Base-by-base conservation (phyloP, 306 rosid species). In the Dryas drummondii region DNA sequence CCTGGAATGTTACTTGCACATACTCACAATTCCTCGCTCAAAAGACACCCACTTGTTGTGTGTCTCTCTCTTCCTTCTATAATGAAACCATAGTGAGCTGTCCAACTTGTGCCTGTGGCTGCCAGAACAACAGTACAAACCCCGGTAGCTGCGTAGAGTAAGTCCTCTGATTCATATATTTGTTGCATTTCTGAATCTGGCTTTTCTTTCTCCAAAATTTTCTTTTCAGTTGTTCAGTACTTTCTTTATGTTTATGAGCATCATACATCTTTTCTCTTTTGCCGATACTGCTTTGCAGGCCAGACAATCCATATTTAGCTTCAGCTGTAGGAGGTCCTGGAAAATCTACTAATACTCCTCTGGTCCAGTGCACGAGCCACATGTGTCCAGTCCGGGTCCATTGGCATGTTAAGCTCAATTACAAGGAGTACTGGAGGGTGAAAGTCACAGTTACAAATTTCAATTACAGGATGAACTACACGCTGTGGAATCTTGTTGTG, bases 391-490 rank as follows among this genome's bases (percentile, higher is more conserved):
- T 94, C 77, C 88, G 97, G 81, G 81, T 94, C 84, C 98, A 94
- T 86, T 94, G 98, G 98, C 98, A 94, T n/a, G 97, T 94, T 78
- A 94, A 94, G 83, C 82, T 94, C 78, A 94, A 94, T 73, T 94
- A 94, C 83, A 94, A 91, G 83, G 97, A 94, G 77, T 94, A 94
- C 75, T 94, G 98, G 98, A 85, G 98, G 86, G 90, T 94, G 84
- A 94, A 92, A 90, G 78, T 94, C 75, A 87, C 98, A 57, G 87
- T 94, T 78, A 91, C 96, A 16, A 94, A 94, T 82, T 94, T 94
- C 92, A 94, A 94, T 76, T 94, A 91, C 90, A 80, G 97, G 82
- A 88, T 94, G 98, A 94, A 94, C 76, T 94, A 90, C 79, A 75
- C 98, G 2, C 91, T 70, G 55, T 94, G 98, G 98, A 94, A 91